Percentiles rank a stretch among this genome's conserved stretches.
phyloP scores from a whole-genome alignment of 2,329 filamentous ascomycete species.

The Thermochaetoides dissita region DNA sequence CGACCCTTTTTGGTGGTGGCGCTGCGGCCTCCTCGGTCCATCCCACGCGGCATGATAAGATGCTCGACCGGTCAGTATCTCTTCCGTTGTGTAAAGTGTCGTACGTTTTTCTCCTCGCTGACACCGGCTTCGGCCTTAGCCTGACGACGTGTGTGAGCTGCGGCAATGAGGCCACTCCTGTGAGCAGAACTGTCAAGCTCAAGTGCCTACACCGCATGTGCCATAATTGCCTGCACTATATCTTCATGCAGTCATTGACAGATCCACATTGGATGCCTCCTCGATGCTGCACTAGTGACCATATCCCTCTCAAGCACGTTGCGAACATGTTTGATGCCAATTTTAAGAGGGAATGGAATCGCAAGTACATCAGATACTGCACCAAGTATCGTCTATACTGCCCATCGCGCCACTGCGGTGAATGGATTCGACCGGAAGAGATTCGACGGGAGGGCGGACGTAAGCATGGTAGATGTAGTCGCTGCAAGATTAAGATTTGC shows the following conservation, averaged over 20 bases:
- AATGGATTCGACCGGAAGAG: slow-evolving; percentile 64
- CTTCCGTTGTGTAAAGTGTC: no score
- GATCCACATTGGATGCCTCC: slow-evolving; percentile 78
- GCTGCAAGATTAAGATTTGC: slow-evolving; percentile 64
- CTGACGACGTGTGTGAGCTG: slow-evolving; percentile 62
- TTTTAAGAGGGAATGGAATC: slow-evolving; percentile 72
- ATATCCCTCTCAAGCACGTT: slow-evolving; percentile 63
- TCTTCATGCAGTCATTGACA: slow-evolving; percentile 61
- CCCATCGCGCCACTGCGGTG: slow-evolving; percentile 55
- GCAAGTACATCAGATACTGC: slow-evolving; percentile 63
- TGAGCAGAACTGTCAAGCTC: slow-evolving; percentile 53
- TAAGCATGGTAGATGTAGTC: slow-evolving; percentile 54
- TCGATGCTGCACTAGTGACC: slow-evolving; percentile 58
- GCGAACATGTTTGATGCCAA: slow-evolving; percentile 57
- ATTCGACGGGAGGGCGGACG: slow-evolving; percentile 46
- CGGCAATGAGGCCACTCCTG: slow-evolving; percentile 47
- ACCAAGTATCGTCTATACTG: slow-evolving; percentile 67
- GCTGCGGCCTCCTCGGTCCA: slow-evolving; percentile 19
- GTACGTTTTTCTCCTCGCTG: slow-evolving; percentile 1
- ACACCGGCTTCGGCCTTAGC: slow-evolving; percentile 25
- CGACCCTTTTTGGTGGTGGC: slow-evolving; percentile 23
- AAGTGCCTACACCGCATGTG: slow-evolving; percentile 75
- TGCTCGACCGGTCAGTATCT: slow-evolving; percentile 14
- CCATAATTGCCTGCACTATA: slow-evolving; percentile 56
- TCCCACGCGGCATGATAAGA: slow-evolving; percentile 11